phyloP scores from a whole-genome alignment of 345 rosid genomes.

The Litchi chinensis region DNA sequence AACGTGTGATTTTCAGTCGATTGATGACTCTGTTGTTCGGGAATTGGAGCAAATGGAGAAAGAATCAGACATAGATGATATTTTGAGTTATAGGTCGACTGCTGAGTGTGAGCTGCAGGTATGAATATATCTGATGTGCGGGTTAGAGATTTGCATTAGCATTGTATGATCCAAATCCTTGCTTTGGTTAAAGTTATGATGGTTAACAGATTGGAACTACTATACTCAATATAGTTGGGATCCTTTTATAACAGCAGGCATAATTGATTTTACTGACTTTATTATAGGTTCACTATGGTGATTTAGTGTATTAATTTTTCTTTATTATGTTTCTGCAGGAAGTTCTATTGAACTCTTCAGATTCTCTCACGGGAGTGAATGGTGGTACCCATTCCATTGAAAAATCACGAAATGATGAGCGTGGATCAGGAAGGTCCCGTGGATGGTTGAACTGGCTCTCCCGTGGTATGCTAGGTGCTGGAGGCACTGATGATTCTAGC shows the following conservation, averaged over 20 bases:
- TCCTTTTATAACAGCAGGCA: neutral
- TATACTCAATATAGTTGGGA: neutral
- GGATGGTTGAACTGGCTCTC: conserved; percentile 99
- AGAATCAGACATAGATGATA: conserved; percentile 81
- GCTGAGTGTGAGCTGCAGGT: conserved; percentile 92
- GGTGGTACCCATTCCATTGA: conserved; percentile 37
- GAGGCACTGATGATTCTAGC: conserved; percentile 89
- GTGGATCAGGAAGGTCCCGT: conserved; percentile 54
- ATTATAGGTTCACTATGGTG: neutral
- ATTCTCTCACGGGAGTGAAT: conserved; percentile 32
- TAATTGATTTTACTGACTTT: neutral
- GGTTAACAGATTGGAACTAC: neutral
- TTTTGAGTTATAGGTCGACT: conserved; percentile 77
- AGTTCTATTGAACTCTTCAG: conserved; percentile 41
- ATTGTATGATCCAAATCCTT: conserved; percentile 10
- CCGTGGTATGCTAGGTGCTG: conserved; percentile 99
- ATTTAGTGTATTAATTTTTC: conserved; percentile 7
- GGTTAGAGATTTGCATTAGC: neutral
- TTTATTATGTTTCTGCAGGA: conserved; percentile 48
- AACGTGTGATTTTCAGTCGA: conserved; percentile 47
- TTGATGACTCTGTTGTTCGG: conserved; percentile 59
- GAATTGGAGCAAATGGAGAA: conserved; percentile 92
- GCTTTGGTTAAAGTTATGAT: neutral
- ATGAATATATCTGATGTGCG: conserved; percentile 27
- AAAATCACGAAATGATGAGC: conserved; percentile 63